Evolutionary conservation across 192 early-diverging fungal species (phyloP), one percentile per base, ranked within the genome.

Genomic region (Coemansia sp.): DNA sequence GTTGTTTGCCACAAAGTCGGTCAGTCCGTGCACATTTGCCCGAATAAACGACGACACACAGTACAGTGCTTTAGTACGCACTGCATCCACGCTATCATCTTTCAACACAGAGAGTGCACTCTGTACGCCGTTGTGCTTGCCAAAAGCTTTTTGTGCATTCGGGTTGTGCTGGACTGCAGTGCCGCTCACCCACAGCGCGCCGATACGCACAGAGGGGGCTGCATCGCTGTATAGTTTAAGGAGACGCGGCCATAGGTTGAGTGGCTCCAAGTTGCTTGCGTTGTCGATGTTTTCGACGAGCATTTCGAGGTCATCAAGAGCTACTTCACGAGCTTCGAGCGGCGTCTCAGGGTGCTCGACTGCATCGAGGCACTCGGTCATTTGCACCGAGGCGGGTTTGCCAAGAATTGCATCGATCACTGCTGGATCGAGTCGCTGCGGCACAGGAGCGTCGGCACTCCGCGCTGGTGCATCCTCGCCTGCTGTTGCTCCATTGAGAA

Each of bases 121-220:
- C 20, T 60, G 26, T n/a, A 88, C 48, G 12, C 86, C 87, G 25
- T 66, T 70, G 25, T 82, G 66, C 19, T 66, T 62, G 62, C 82
- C 50, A 34, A 91, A 88, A 68, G 78, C 89, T 15, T 80, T 68
- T 71, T 99, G 94, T 4, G 93, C 91, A 28, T 82, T 80, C 20
- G 87, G 85, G 69, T 99, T 98, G 77, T 99, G 95, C 72, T 99
- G 95, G 6, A 96, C 87, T 2, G 91, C 89, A 9, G 95, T 99
- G 8, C 93, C 94, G 57, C 93, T 85, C 10, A 95, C 89, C 97
- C 95, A 99, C 19, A 90, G 87, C 4, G 87, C 87, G 34, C 86
- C 87, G 37, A 82, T 78, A 37, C 93, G 84, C 23, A 95, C 60
- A 55, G 79, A 66, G 0, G 78, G 66, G 40, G 89, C 85, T 1